Percentiles rank a stretch among this genome's conserved stretches.
phyloP scores from a whole-genome alignment of 2,329 filamentous ascomycete species.

The Camillea tinctor region DNA sequence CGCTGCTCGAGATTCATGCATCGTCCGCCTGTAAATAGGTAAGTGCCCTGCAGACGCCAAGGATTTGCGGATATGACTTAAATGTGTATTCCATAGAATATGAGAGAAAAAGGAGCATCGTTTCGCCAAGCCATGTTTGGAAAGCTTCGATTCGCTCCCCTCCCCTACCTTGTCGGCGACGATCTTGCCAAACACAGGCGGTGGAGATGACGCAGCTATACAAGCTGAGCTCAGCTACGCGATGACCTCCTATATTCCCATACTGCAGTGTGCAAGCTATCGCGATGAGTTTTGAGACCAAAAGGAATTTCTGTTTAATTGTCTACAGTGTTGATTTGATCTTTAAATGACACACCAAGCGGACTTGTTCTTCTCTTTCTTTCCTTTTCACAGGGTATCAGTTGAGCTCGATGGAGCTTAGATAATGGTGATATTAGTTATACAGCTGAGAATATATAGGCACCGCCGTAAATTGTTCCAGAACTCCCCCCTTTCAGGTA shows the following conservation, averaged over 20 bases:
- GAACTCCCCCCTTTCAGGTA: slow-evolving; percentile 8
- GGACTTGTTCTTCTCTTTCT: not conserved
- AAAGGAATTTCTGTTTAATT: not conserved
- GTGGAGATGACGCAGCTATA: not conserved
- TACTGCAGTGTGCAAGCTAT: not conserved
- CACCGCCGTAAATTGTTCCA: slow-evolving; percentile 16
- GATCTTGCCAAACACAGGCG: not conserved
- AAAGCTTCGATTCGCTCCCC: not conserved
- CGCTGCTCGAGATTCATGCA: not conserved
- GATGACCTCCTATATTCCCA: not conserved
- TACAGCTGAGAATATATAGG: slow-evolving; percentile 32
- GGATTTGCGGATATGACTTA: not conserved
- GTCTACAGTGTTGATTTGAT: not conserved
- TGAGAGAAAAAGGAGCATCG: not conserved
- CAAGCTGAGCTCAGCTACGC: not conserved
- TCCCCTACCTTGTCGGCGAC: not conserved
- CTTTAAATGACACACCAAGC: not conserved
- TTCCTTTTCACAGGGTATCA: not conserved
- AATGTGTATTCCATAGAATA: not conserved
- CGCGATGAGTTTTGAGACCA: not conserved
- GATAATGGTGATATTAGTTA: slow-evolving; percentile 27
- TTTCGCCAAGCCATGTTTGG: not conserved
- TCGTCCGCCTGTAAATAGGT: not conserved
- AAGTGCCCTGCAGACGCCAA: not conserved
- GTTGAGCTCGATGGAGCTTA: not conserved